These are phyloP conservation scores for Puccinia triticina DNA, from an alignment of 1,284 basidiomycete genomes.

Conservation along the genomic window DNA sequence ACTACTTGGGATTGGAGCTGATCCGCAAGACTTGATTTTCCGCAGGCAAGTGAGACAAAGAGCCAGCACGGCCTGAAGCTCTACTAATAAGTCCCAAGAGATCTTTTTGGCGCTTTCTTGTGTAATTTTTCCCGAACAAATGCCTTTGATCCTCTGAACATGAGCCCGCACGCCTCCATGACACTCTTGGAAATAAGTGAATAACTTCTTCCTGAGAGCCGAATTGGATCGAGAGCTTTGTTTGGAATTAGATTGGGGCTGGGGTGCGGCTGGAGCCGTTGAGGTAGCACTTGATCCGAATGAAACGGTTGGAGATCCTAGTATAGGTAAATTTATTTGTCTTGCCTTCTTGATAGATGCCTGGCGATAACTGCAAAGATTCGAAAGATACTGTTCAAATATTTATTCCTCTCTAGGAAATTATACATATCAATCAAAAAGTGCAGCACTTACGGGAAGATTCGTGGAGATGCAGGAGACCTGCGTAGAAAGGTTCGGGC, in stretches of 20 bases:
- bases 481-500: conserved; percentile 4
- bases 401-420: neutral
- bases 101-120: conserved; percentile 25
- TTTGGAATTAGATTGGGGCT: neutral
- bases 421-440: neutral
- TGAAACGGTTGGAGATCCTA: conserved; percentile 3
- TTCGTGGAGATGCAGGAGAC: neutral
- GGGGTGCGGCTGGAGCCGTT: neutral
- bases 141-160: conserved; percentile 14
- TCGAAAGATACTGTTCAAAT: neutral
- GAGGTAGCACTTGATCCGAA: too few species aligned
- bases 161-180: conserved; percentile 3
- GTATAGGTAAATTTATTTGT: neutral
- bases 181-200: conserved; percentile 23
- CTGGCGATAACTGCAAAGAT: neutral
- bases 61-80: conserved; percentile 37
- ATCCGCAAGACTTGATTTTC: conserved; percentile 23
- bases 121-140: conserved; percentile 16
- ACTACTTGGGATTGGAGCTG: conserved; percentile 26
- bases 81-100: conserved; percentile 27
- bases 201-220: conserved; percentile 4
- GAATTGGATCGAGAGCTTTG: neutral
- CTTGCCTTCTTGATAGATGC: conserved; percentile 2
- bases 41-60: conserved; percentile 12
- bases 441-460: neutral